Evolutionary conservation across 192 early-diverging fungal species (phyloP), one percentile per base, ranked within the genome.

Genomic region (Umbelopsis sp.): DNA sequence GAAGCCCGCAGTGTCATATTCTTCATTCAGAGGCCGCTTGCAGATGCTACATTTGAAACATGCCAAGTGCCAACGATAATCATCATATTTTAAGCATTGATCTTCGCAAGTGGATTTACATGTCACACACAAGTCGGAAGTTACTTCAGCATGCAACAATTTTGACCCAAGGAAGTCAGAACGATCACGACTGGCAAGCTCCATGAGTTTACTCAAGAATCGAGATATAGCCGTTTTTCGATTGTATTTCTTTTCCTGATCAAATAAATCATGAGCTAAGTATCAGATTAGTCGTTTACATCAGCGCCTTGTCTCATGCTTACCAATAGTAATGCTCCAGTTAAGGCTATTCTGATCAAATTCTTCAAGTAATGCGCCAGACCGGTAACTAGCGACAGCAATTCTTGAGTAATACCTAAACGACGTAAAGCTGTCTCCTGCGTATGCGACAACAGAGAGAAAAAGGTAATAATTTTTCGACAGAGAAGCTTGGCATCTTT

Each of bases 401-500:
- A 81, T 80, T 97, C 95, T 72, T 96, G 88, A 3, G 95, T 95
- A 43, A 92, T 89, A 3, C 88, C 86, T 22, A 87, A 59, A 71
- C 80, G 81, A 38, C 84, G 85, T 9, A 82, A 77, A 12, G 84
- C 85, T 70, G 80, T 80, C 72, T 90, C 80, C 53, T 91, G 88
- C 4, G 91, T 90, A 74, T 92, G 88, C 5, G 91, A 92, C 34
- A 99, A 81, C 22, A 97, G 72, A 8, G 96, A 92, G 78, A 99
- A 98, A 77, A 98, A 98, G 71, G 90, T 91, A 67, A 97, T 91
- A 68, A 97, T 94, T 77, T 92, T 93, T 78, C 95, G 96, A 73
- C 94, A 95, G 59, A 99, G 84, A 83, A 97, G 89, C 84, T 96
- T 98, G 14, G 97, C 96, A 80, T 98, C 97, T 31, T 92, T 81